Evolutionary conservation across 192 early-diverging fungal species (phyloP).

Genomic region (Dimargaris cristalligena): DNA sequence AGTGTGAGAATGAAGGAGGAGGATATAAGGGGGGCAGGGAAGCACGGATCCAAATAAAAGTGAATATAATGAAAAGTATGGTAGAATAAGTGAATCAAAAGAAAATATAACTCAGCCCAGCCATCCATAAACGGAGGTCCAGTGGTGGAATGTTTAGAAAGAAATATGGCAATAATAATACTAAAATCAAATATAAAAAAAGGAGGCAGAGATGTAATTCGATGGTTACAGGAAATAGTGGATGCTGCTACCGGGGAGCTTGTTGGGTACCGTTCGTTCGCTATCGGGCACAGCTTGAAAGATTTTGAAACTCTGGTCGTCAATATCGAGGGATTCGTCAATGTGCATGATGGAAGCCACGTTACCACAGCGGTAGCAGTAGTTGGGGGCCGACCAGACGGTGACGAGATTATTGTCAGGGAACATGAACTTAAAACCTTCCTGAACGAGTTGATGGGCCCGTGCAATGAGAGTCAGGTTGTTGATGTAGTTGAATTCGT

Average conservation of each 20-base stretch:
- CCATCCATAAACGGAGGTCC: too few relatives aligned
- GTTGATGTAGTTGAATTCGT: conserved; percentile 93
- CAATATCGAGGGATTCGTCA: conserved; percentile 54
- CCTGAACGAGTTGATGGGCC: conserved; percentile 95
- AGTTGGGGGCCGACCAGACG: conserved; percentile 92
- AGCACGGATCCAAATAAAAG: too few relatives aligned
- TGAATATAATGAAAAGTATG: too few relatives aligned
- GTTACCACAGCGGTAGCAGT: conserved; percentile 96
- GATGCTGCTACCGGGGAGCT: conserved; percentile 24
- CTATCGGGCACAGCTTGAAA: conserved; percentile 93
- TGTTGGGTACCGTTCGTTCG: conserved; percentile 40
- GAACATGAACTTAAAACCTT: conserved; percentile 95
- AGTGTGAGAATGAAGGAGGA: too few relatives aligned
- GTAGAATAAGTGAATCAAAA: too few relatives aligned
- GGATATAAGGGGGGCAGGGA: too few relatives aligned
- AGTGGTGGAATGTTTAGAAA: too few relatives aligned
- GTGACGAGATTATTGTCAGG: conserved; percentile 87
- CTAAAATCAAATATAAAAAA: not conserved
- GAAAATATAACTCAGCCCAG: too few relatives aligned
- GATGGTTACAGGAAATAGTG: conserved; percentile 25
- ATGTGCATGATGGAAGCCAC: conserved; percentile 65
- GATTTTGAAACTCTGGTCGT: conserved; percentile 82
- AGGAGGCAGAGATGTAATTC: not conserved
- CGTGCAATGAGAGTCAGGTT: conserved; percentile 74
- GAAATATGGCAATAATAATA: too few relatives aligned